Conservation (phyloP, 2,329 filamentous ascomycete genomes). For the Tetracladium maxilliforme region DNA sequence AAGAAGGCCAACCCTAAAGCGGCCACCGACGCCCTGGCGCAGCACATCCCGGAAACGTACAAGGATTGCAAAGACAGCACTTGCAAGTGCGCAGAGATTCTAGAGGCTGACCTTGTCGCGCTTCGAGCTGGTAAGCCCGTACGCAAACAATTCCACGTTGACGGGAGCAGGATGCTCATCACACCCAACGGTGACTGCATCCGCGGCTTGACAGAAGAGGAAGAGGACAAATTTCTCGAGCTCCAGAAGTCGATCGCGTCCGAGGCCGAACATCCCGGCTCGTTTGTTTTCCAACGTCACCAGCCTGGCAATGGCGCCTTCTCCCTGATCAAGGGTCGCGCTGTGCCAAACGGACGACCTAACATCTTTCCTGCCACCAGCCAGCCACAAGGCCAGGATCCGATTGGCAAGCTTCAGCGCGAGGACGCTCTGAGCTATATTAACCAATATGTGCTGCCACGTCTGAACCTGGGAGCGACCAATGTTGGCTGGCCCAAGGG, state of each 20-base stretch:
- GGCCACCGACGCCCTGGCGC: too few relatives aligned
- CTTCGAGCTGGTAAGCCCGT: constrained; percentile 43
- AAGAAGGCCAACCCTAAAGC: too few relatives aligned
- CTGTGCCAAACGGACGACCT: constrained; percentile 47
- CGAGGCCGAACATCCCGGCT: constrained; percentile 34
- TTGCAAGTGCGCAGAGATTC: too few relatives aligned
- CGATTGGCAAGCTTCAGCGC: constrained; percentile 48
- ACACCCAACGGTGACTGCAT: constrained; percentile 66
- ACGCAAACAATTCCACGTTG: constrained; percentile 45
- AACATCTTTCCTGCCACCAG: constrained; percentile 38
- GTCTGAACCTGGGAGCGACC: constrained; percentile 14
- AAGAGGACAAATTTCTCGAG: constrained; percentile 56
- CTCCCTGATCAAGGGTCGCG: constrained; percentile 47
- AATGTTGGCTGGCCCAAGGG: constrained; percentile 10
- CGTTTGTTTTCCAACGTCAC: constrained; percentile 40
- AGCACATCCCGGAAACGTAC: too few relatives aligned
- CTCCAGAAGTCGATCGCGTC: constrained; percentile 46
- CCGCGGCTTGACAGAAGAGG: constrained; percentile 51
- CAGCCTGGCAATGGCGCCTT: constrained; percentile 41
- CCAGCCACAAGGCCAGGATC: constrained; percentile 35
- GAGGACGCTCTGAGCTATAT: constrained; percentile 54
- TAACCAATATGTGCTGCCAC: constrained; percentile 51
- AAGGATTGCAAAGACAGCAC: too few relatives aligned
- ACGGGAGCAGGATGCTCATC: constrained; percentile 52
- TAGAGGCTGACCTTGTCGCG: constrained; percentile 38